These are phyloP conservation scores for Xylaria sp. DNA, from an alignment of 2,329 filamentous ascomycete species.

Conservation along the genomic window DNA sequence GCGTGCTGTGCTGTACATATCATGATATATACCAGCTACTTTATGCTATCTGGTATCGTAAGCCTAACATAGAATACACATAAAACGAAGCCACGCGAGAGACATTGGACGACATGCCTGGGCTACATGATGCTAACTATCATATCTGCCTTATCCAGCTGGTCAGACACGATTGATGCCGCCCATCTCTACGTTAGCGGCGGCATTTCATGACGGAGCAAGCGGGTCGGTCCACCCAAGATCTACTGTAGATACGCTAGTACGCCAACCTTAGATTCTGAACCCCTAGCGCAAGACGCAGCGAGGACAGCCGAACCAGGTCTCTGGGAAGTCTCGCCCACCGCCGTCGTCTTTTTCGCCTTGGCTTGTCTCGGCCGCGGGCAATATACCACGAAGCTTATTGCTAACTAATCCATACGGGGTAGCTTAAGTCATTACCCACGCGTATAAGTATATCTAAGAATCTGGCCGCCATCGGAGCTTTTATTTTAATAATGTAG, in stretches of 20 bases:
- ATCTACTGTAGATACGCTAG: neutral
- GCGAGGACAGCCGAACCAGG: neutral
- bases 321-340: neutral
- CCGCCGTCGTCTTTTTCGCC: neutral
- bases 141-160: neutral
- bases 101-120: neutral
- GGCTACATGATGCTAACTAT: neutral
- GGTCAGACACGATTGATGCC: neutral
- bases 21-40: too few species aligned
- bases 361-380: neutral
- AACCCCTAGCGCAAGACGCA: neutral
- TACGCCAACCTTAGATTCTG: neutral
- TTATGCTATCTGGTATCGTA: neutral
- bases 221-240: neutral
- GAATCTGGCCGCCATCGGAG: conserved; percentile 5
- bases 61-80: neutral
- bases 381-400: neutral
- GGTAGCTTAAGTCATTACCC: too few species aligned
- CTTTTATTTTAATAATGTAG: neutral
- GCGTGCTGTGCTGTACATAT: conserved; percentile 2
- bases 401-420: neutral
- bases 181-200: neutral
- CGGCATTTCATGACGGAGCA: neutral
- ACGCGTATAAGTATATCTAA: too few species aligned
- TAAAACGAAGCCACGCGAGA: neutral